Evolutionary conservation across 495 filamentous ascomycete species (phyloP).

Genomic region (Poronia punctata): DNA sequence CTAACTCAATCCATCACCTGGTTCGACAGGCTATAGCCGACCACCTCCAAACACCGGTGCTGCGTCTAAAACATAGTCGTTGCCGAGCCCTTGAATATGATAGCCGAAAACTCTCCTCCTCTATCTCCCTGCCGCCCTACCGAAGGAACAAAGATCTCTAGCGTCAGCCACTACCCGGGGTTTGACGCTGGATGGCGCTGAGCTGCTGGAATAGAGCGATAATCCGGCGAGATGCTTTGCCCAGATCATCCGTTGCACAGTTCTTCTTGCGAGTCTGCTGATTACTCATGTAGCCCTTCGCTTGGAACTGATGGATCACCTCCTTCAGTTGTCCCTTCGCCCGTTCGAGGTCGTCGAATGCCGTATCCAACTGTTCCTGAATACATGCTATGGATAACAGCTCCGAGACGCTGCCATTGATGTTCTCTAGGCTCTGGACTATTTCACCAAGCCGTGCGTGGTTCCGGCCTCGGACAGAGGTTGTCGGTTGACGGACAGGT

Average conservation of each 20-base stretch:
- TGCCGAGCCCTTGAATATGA: no score
- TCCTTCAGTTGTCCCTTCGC: conserved; percentile 2
- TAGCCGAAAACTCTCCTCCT: no score
- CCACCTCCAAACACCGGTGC: no score
- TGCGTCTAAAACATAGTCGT: no score
- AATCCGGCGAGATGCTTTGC: conserved; percentile 3
- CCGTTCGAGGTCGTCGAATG: conserved; percentile 1
- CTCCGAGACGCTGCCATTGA: conserved; percentile 4
- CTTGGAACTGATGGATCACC: conserved; percentile 3
- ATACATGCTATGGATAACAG: conserved; percentile 4
- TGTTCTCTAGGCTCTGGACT: background rate
- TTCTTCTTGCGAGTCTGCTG: conserved; percentile 3
- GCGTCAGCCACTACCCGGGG: background rate
- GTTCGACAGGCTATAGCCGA: no score
- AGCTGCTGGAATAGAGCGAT: conserved; percentile 2
- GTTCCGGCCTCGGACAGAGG: conserved; percentile 3
- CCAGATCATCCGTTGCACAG: background rate
- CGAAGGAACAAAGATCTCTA: no score
- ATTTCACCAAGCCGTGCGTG: conserved; percentile 1
- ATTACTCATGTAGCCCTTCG: conserved; percentile 3
- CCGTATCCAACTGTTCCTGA: background rate
- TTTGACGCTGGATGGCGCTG: background rate
- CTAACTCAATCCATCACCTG: no score
- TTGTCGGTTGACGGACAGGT: background rate
- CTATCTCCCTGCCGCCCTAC: no score